A percentile compares a stretch with the other conserved stretches of the same genome.
These are phyloP conservation scores for Colletotrichum destructivum DNA, from an alignment of 2,329 filamentous ascomycete genomes.

Conservation along the genomic window DNA sequence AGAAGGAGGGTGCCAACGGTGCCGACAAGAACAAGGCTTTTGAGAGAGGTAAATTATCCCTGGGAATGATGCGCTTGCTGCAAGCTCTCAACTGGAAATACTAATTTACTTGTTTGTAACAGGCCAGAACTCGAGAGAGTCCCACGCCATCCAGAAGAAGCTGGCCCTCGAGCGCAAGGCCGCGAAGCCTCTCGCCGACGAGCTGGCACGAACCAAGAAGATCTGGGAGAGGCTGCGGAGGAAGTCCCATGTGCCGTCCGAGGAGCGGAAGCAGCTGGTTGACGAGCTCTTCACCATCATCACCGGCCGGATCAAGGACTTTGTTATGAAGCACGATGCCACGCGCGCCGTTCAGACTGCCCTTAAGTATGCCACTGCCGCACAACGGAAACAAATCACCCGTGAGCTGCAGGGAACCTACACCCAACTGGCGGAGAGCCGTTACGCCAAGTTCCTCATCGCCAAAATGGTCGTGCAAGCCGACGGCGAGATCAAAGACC, in stretches of 20 bases:
- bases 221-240: constrained; percentile 94
- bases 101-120: constrained; percentile 12
- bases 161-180: constrained; percentile 90
- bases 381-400: constrained; percentile 89
- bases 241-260: constrained; percentile 92
- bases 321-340: constrained; percentile 98
- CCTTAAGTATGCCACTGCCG: constrained; percentile 91
- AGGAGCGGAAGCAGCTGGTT: constrained; percentile 89
- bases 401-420: constrained; percentile 89
- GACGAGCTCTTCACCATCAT: constrained; percentile 93
- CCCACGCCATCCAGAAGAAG: constrained; percentile 93
- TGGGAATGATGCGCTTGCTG: constrained; percentile 14
- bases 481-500: constrained; percentile 86
- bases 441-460: constrained; percentile 97
- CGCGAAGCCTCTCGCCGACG: constrained; percentile 92
- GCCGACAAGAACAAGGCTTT: constrained; percentile 55
- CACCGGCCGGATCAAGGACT: constrained; percentile 91
- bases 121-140: constrained; percentile 83
- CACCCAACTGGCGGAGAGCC: constrained; percentile 88
- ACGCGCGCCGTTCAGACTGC: constrained; percentile 97
- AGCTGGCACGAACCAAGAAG: constrained; percentile 91
- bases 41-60: constrained; percentile 55
- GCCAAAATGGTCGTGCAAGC: constrained; percentile 96
- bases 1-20: constrained; percentile 50
- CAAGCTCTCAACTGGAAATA: background rate